These are phyloP conservation scores for Codiaeum variegatum DNA, from an alignment of 441 rosid genomes.

Conservation along the genomic window DNA sequence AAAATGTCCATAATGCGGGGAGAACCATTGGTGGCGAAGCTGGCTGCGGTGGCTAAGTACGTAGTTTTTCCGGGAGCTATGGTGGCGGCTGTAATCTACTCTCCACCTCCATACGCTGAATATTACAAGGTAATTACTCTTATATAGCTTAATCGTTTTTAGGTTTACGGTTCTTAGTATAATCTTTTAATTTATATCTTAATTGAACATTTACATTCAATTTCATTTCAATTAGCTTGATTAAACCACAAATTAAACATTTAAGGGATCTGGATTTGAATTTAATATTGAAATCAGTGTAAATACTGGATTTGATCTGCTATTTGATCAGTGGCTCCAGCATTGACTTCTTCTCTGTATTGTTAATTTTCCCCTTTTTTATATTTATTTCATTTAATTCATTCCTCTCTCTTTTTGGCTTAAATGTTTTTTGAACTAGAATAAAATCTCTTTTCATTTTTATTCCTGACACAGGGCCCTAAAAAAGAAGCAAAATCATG, in stretches of 20 bases:
- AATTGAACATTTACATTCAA: not conserved
- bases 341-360: no score
- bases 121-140: conserved; percentile 31
- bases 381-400: no score
- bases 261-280: not conserved
- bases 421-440: no score
- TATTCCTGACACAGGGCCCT: no score
- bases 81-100: conserved; percentile 49
- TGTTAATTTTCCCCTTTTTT: no score
- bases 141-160: no score
- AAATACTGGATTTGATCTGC: not conserved
- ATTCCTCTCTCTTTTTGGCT: no score
- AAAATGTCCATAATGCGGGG: conserved; percentile 42
- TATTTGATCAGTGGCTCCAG: no score
- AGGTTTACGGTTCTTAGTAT: not conserved
- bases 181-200: not conserved
- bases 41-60: conserved; percentile 41
- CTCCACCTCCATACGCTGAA: conserved; percentile 46
- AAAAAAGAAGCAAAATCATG: no score
- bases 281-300: not conserved
- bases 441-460: no score
- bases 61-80: conserved; percentile 50
- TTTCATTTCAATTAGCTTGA: not conserved
- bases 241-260: not conserved
- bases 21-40: conserved; percentile 50